Percentiles rank a stretch among this genome's conserved stretches.
Conservation (phyloP, 2,329 filamentous ascomycete genomes). For the Phaeophleospora eucalypticola region DNA sequence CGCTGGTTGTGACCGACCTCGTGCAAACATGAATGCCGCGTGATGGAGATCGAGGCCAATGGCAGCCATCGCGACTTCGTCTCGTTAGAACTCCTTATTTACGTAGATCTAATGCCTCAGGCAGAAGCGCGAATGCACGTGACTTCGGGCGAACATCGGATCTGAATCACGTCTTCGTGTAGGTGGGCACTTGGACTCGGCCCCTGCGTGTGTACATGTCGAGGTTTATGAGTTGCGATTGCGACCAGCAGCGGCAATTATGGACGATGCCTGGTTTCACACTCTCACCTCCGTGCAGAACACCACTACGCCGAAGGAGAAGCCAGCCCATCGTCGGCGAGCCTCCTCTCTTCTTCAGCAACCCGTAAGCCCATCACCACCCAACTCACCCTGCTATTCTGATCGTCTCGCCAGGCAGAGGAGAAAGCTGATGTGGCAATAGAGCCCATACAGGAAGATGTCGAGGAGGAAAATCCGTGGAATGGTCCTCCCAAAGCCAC, state of each 20-base stretch:
- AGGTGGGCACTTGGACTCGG: too few relatives aligned
- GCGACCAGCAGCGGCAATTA: conserved; percentile 7
- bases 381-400: conserved; percentile 35
- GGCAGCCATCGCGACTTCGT: too few relatives aligned
- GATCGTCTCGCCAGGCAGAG: conserved; percentile 49
- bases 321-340: conserved; percentile 55
- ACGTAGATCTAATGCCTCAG: too few relatives aligned
- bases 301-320: conserved; percentile 48
- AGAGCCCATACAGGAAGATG: conserved; percentile 51
- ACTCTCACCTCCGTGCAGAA: conserved; percentile 59
- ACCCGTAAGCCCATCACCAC: conserved; percentile 43
- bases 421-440: conserved; percentile 51
- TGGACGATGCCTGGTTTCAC: conserved; percentile 77
- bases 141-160: too few relatives aligned
- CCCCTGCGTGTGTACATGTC: background rate
- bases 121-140: too few relatives aligned
- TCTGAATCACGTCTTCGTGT: too few relatives aligned
- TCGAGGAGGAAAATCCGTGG: conserved; percentile 52
- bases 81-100: too few relatives aligned
- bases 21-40: too few relatives aligned
- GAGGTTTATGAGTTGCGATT: background rate
- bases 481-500: conserved; percentile 62
- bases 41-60: too few relatives aligned
- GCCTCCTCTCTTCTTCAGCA: conserved; percentile 63
- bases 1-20: too few relatives aligned